Evolutionary conservation across 2,329 filamentous ascomycete species (phyloP).

Genomic region (Fusarium decemcellulare): DNA sequence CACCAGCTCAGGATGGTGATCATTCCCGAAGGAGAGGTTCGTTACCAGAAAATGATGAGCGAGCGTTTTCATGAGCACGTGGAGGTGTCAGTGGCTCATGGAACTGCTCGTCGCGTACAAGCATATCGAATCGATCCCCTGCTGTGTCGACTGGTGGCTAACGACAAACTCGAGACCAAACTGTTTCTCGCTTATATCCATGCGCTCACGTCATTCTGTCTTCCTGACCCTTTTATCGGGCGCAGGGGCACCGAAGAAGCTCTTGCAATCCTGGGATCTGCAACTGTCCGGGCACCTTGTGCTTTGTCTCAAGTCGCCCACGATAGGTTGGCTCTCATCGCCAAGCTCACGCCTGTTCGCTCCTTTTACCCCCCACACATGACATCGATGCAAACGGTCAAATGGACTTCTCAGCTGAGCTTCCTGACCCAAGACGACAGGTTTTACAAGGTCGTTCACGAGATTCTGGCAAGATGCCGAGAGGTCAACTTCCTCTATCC

Average conservation of each 20-base stretch:
- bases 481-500: slow-evolving; percentile 33
- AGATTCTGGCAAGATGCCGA: background rate
- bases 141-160: slow-evolving; percentile 66
- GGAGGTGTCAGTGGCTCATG: slow-evolving; percentile 51
- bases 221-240: slow-evolving; percentile 63
- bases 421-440: slow-evolving; percentile 61
- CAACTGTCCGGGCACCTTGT: slow-evolving; percentile 57
- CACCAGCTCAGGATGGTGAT: slow-evolving; percentile 52
- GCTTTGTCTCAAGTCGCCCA: background rate
- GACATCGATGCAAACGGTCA: slow-evolving; percentile 62
- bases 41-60: background rate
- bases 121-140: slow-evolving; percentile 63
- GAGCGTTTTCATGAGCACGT: slow-evolving; percentile 46
- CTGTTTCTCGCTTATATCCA: slow-evolving; percentile 67
- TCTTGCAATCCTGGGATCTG: slow-evolving; percentile 62
- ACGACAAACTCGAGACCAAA: slow-evolving; percentile 65
- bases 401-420: slow-evolving; percentile 57
- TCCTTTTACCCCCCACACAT: slow-evolving; percentile 60
- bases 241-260: slow-evolving; percentile 70
- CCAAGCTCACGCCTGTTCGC: slow-evolving; percentile 47
- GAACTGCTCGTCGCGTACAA: slow-evolving; percentile 48
- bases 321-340: background rate
- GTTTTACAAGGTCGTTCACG: slow-evolving; percentile 48
- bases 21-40: slow-evolving; percentile 53
- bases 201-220: slow-evolving; percentile 65